A percentile compares a stretch with the other conserved stretches of the same genome.
phyloP scores from a whole-genome alignment of 192 early-diverging fungal genomes.

The Coemansia sp. region DNA sequence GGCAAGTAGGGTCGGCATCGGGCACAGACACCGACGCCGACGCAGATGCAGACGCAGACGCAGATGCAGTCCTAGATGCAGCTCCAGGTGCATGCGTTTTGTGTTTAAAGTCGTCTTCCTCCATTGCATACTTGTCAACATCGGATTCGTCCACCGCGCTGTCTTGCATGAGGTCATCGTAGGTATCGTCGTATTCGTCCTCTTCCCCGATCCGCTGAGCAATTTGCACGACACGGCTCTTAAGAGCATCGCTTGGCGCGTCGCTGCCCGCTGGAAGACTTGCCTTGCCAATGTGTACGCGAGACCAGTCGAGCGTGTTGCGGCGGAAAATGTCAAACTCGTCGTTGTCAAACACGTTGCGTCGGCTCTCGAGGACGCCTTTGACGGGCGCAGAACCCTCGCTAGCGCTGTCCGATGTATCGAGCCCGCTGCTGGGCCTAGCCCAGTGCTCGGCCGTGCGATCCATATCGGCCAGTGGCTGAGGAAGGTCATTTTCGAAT shows the following conservation, averaged over 20 bases:
- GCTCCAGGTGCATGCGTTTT: background rate
- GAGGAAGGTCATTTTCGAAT: slow-evolving; percentile 74
- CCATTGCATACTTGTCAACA: slow-evolving; percentile 10
- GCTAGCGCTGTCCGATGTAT: background rate
- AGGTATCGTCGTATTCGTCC: slow-evolving; percentile 92
- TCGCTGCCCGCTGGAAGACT: background rate
- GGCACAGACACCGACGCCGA: no score
- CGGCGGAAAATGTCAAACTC: slow-evolving; percentile 87
- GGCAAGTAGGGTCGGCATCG: slow-evolving; percentile 56
- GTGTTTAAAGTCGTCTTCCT: slow-evolving; percentile 6
- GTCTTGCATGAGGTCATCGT: slow-evolving; percentile 69
- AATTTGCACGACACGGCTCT: slow-evolving; percentile 41
- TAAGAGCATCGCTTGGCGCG: slow-evolving; percentile 24
- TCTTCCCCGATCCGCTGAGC: slow-evolving; percentile 61
- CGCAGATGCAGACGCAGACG: no score
- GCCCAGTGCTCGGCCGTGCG: slow-evolving; percentile 38
- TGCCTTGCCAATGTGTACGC: slow-evolving; percentile 72
- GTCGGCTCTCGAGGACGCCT: slow-evolving; percentile 56
- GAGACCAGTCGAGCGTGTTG: slow-evolving; percentile 58
- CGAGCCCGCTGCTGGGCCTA: background rate
- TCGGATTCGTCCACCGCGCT: slow-evolving; percentile 62
- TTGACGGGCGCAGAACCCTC: background rate
- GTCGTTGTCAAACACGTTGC: slow-evolving; percentile 90
- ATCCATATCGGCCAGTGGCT: slow-evolving; percentile 63
- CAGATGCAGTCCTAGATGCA: background rate